Conservation (phyloP, 139 green algal species). For the Yamagishiella unicocca region DNA sequence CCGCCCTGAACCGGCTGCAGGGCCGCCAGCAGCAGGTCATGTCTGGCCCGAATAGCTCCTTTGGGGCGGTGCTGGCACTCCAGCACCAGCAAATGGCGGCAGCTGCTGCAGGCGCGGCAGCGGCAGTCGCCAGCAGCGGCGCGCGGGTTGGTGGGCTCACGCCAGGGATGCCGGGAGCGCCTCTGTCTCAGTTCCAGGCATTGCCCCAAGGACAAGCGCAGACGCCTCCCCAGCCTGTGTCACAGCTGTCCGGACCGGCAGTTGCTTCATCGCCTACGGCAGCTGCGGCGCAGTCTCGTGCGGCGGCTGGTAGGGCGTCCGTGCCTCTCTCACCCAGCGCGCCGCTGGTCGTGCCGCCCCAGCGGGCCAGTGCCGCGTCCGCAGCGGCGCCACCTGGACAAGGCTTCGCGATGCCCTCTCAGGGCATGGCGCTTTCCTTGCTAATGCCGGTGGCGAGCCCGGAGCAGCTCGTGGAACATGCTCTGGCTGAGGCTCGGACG, state of each 20-base stretch:
- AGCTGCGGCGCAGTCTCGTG: background rate
- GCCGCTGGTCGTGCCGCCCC: conserved; percentile 10
- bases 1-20: conserved; percentile 52
- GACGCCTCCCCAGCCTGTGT: background rate
- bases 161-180: background rate
- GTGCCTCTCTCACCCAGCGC: background rate
- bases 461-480: conserved; percentile 2
- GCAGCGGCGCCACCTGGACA: background rate
- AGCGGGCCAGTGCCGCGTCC: background rate
- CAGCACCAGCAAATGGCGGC: conserved; percentile 24
- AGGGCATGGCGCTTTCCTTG: background rate
- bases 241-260: background rate
- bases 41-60: background rate
- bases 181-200: background rate
- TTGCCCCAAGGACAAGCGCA: background rate
- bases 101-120: background rate
- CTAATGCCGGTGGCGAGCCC: background rate
- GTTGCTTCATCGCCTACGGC: background rate
- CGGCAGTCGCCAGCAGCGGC: background rate
- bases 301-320: background rate
- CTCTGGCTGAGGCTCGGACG: conserved; percentile 32
- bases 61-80: background rate
- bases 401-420: background rate
- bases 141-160: background rate
- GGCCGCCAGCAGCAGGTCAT: conserved; percentile 43